Base-by-base conservation (phyloP, 2,329 filamentous ascomycete species). In the Colletotrichum sansevieriae region DNA sequence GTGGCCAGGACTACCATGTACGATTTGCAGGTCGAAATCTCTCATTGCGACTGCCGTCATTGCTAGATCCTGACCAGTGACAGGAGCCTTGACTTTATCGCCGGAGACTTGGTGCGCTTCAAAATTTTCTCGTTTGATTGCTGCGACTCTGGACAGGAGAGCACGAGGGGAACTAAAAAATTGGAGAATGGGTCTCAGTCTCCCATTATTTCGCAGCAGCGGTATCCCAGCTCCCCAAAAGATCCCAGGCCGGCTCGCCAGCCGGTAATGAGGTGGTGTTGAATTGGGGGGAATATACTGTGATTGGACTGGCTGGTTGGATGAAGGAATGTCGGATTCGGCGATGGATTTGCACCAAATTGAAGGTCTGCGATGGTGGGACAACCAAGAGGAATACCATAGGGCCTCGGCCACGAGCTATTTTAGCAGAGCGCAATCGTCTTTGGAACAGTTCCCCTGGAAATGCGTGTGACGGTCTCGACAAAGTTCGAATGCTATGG, bases 21-120 rank as follows among this genome's bases (percentile, higher is more conserved):
- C 55, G 49, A 47, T 35, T 18, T 65, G 65, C 65, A 65, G 62
- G 61, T 68, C 62, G 55, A 68, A 65, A 68, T 68, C 47, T 68
- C 55, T 55, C 47, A 37, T 29, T 9, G 61, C 54, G 55, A 54
- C 55, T 65, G 39, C 54, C 41, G 61, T 65, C 46, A 46, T 61
- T 58, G 47, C 47, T 63, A 43, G 56, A 43, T 47, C 39, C 47
- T 41, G 29, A 22, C 22, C 22, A 22, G 18, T 18, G 18, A 44
- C 46, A 43, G 54, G n/a, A 22, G 25, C 46, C 3, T 43, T 44
- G n/a, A n/a, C 15, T 60, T n/a, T 7, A 46, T 9, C 7, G 49
- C 29, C 43, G 41, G 33, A 62, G 51, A 39, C 18, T 29, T 70
- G 52, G 39, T 41, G 33, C 12, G 35, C 41, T 57, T 43, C 56